Evolutionary conservation across 148 eudicot genomes (phyloP), one percentile per base, ranked within the genome.

Genomic region (Cornus controversa): DNA sequence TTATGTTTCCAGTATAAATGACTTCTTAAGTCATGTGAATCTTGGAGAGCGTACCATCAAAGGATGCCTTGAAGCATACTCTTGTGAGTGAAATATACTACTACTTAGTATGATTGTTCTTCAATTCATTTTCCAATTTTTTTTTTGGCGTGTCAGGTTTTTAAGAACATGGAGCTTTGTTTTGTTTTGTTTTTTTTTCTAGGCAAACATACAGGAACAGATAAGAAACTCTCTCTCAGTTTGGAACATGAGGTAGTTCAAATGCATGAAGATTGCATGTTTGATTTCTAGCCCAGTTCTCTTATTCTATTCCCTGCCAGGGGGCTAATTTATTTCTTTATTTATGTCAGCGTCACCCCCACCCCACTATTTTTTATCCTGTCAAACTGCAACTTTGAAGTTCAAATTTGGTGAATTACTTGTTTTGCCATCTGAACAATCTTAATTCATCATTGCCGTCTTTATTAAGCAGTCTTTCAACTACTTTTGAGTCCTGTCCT

Each of bases 151-250:
- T 40, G 45, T 40, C 45, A 9, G 45, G 45, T 4, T 40, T 40
- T 40, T 40, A 40, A 40, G 45, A 9, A 40, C 10, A 40, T 40
- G 45, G 8, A 36, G 23, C 15, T 67, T 74, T 20, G 9, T 29
- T 70, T 77, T 42, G 18, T 22, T 67, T 74, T 20, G 9, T 29
- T 70, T 77, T 2, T 66, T 40, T 40, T 70, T 76, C 68, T 81
- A 96, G 99, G 99, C 85, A 96, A 96, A 80, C 99, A 96, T 76
- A 86, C 97, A 1, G 97, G 92, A 81, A 79, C 91, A 22, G 99
- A 95, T 83, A 95, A 91, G 87, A 91, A 86, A 85, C 88, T 93
- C 45, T 95, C 99, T 18, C 74, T 93, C 65, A 95, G 99, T 84
- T 86, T 95, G 86, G 97, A 96, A 78, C 86, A 88, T 72, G 98